Evolutionary conservation across 164 flowering plant species (phyloP).

Genomic region (Chimonanthus salicifolius): DNA sequence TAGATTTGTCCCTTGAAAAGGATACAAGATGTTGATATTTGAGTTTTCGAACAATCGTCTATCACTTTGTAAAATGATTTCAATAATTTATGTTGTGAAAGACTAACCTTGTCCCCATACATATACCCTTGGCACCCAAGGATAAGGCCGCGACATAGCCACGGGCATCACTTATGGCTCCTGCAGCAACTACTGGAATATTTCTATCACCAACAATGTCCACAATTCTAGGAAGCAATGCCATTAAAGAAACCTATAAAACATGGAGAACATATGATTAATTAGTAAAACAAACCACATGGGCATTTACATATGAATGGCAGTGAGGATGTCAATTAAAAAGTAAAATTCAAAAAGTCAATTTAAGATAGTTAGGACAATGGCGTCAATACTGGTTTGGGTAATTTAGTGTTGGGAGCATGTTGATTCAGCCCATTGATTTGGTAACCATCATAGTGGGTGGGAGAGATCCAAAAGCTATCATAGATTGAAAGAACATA

Average conservation of each 20-base stretch:
- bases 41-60: no score
- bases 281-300: neutral
- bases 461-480: no score
- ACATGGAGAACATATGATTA: neutral
- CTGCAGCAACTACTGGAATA: constrained; percentile 27
- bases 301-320: no score
- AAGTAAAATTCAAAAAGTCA: no score
- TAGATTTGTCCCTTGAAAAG: no score
- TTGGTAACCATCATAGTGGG: no score
- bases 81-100: neutral
- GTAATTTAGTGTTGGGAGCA: no score
- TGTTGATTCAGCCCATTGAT: no score
- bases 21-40: no score
- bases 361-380: no score
- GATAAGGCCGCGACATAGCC: constrained; percentile 29
- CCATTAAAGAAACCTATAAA: constrained; percentile 18
- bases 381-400: no score
- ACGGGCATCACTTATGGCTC: constrained; percentile 26
- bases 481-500: no score
- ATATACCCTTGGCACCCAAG: constrained; percentile 28
- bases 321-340: neutral
- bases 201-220: constrained; percentile 25
- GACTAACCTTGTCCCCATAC: constrained; percentile 25
- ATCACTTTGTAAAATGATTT: neutral
- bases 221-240: constrained; percentile 26